Evolutionary conservation across 2,329 filamentous ascomycete species (phyloP), one percentile per base, ranked within the genome.

Genomic region (Lojkania enalia): DNA sequence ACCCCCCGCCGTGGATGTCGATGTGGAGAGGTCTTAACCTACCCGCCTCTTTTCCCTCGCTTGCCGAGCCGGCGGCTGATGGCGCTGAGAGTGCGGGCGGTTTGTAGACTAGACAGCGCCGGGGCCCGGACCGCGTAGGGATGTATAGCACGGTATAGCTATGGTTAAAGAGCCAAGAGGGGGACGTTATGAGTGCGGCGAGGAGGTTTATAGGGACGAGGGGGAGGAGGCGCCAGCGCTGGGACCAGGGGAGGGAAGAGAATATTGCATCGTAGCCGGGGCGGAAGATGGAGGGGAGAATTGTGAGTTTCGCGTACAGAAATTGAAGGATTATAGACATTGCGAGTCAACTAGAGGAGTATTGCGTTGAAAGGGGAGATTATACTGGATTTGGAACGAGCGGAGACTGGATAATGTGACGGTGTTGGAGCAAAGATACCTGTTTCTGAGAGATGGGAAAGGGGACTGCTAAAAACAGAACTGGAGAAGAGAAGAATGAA

Each of bases 1-100:
- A 77, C 14, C 53, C 73, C 2, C 75, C 74, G 19, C 69, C 66
- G 45, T 78, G 74, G 23, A 74, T 65, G 41, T 75, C 66, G 32
- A 77, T 57, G 46, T 77, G 74, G 3, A 78, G 55, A 0, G 74
- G 75, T 16, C 71, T 60, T 6, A 63, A 60, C 18, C 35, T 35
- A 13, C 12, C 55, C 44, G 60, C 27, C 5, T 38, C 20, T 20
- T 13, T 31, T 3, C 13, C 29, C 12, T 35, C 2, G n/a, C n/a
- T 30, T 5, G 9, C 2, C 5, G 15, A 4, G 9, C 6, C 3
- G 19, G 14, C 3, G 5, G 18, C 12, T 29, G 66, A n/a, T n/a
- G n/a, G n/a, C n/a, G 4, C 74, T 42, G 14, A 70, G 40, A 3
- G 74, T 40, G n/a, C n/a, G 15, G 71, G 44, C 7, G 74, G 74